Evolutionary conservation across 2,329 filamentous ascomycete genomes (phyloP).

Genomic region (Cladophialophora yegresii): DNA sequence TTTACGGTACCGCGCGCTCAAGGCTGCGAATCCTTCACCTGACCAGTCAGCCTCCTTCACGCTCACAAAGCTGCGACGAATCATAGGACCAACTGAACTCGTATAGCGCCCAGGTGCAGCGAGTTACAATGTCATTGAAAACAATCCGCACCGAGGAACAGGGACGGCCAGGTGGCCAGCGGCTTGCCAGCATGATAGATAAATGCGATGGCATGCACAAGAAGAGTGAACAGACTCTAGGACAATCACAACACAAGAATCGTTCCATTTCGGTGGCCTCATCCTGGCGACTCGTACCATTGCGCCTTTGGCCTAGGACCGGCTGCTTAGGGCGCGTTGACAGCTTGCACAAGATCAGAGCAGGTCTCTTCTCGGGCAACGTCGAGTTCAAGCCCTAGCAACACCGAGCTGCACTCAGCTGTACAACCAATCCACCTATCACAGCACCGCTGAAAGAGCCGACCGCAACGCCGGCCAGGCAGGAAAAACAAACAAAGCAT

Average conservation of each 20-base stretch:
- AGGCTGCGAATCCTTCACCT: conserved; percentile 17
- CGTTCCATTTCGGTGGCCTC: neutral
- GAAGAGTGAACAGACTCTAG: neutral
- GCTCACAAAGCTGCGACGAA: conserved; percentile 25
- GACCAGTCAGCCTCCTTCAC: conserved; percentile 22
- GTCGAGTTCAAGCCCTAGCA: neutral
- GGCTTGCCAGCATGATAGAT: conserved; percentile 30
- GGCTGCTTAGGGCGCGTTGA: neutral
- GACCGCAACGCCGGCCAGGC: conserved; percentile 20
- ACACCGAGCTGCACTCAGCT: neutral
- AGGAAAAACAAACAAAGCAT: conserved; percentile 12
- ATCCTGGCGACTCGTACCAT: conserved; percentile 6
- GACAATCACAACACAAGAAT: conserved; percentile 3
- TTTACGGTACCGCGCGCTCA: conserved; percentile 30
- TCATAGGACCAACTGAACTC: conserved; percentile 15
- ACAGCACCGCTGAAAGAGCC: conserved; percentile 11
- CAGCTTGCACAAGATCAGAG: conserved; percentile 5
- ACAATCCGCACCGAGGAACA: conserved; percentile 11
- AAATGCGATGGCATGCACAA: conserved; percentile 19
- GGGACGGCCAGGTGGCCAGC: conserved; percentile 33
- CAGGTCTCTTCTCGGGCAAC: conserved; percentile 1
- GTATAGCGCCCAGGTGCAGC: conserved; percentile 13
- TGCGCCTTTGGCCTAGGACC: neutral
- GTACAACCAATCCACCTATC: conserved; percentile 21
- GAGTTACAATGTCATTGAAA: conserved; percentile 14